A percentile compares a stretch with the other conserved stretches of the same genome.
These are phyloP conservation scores for Apiospora saccharicola DNA, from an alignment of 2,329 filamentous ascomycete species.

Conservation along the genomic window DNA sequence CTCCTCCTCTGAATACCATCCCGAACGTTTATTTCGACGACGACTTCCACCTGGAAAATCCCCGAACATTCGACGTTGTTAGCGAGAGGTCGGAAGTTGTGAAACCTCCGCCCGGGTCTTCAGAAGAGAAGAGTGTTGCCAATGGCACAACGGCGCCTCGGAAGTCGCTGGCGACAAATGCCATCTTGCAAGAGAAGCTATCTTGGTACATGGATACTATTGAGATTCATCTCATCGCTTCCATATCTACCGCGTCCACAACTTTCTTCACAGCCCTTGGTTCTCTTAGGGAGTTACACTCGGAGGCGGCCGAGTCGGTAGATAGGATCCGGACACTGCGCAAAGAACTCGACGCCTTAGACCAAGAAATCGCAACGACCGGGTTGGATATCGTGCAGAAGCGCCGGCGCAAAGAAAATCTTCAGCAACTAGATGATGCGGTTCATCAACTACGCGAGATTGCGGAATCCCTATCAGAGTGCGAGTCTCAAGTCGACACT, in stretches of 20 bases:
- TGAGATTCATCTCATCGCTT: constrained; percentile 94
- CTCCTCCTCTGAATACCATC: constrained; percentile 89
- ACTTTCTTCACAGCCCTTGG: constrained; percentile 96
- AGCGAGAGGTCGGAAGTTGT: constrained; percentile 97
- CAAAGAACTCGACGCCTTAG: constrained; percentile 79
- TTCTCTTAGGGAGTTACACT: constrained; percentile 87
- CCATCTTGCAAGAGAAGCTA: constrained; percentile 95
- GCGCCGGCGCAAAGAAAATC: constrained; percentile 81
- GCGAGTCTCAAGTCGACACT: constrained; percentile 81
- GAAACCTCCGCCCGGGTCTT: constrained; percentile 64
- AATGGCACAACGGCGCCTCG: constrained; percentile 71
- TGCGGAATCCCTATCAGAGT: constrained; percentile 75
- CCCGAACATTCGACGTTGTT: constrained; percentile 93
- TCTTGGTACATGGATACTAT: constrained; percentile 99
- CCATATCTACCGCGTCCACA: constrained; percentile 92
- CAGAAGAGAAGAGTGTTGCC: constrained; percentile 59
- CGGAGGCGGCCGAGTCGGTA: constrained; percentile 91
- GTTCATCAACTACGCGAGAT: constrained; percentile 84
- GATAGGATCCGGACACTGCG: constrained; percentile 82
- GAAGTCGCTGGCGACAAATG: constrained; percentile 93
- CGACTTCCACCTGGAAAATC: constrained; percentile 94
- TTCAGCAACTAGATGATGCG: constrained; percentile 81
- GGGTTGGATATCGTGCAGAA: constrained; percentile 88
- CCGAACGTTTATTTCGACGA: constrained; percentile 94
- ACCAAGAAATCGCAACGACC: constrained; percentile 84